Evolutionary conservation across 768 basidiomycete species (phyloP).

Genomic region (Trametes meyenii): DNA sequence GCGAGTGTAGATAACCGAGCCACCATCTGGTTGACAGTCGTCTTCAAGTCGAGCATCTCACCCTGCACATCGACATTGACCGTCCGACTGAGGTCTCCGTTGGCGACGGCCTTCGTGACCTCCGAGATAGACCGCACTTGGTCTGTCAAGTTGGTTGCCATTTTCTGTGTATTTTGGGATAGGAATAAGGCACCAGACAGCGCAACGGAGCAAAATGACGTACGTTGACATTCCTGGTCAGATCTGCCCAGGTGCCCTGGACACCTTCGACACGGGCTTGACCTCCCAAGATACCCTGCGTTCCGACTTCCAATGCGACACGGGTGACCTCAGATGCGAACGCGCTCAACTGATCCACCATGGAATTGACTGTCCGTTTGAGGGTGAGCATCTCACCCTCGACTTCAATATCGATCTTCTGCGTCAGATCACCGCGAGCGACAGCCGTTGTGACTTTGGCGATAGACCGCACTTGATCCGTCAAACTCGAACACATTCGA

Average conservation of each 20-base stretch:
- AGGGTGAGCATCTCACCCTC: constrained; percentile 87
- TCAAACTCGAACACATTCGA: constrained; percentile 79
- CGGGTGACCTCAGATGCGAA: constrained; percentile 84
- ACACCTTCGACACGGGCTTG: constrained; percentile 90
- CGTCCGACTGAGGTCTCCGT: constrained; percentile 80
- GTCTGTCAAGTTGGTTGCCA: constrained; percentile 83
- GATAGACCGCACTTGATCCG: constrained; percentile 82
- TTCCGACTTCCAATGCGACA: constrained; percentile 88
- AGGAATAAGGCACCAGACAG: background rate
- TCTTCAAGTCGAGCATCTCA: constrained; percentile 88
- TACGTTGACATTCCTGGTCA: constrained; percentile 90
- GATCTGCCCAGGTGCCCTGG: constrained; percentile 90
- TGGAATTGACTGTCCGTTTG: constrained; percentile 87
- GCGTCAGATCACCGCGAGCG: constrained; percentile 87
- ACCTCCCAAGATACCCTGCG: constrained; percentile 88
- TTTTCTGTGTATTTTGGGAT: constrained; percentile 54
- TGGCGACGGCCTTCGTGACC: constrained; percentile 75
- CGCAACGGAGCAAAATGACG: constrained; percentile 30
- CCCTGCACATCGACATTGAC: constrained; percentile 94
- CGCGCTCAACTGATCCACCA: constrained; percentile 88
- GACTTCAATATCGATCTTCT: constrained; percentile 90
- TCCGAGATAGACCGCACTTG: constrained; percentile 93
- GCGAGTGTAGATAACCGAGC: constrained; percentile 71
- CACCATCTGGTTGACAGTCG: constrained; percentile 81
- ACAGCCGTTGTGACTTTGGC: constrained; percentile 88